Base-by-base conservation (phyloP, 495 filamentous ascomycete genomes). In the Penicillium pulvis region DNA sequence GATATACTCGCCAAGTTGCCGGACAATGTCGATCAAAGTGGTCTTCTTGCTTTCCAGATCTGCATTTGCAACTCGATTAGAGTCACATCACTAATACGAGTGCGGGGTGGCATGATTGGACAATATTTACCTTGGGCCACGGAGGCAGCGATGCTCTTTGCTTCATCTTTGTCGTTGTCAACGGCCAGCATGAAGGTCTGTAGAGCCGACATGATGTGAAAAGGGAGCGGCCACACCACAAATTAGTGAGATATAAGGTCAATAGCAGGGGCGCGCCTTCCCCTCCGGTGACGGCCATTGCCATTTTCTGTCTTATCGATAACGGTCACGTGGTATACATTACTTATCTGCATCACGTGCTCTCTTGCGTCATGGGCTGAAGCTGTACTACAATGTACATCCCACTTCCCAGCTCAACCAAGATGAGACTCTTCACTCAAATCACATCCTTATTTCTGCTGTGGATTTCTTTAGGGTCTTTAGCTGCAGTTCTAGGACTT, bases 1-100 rank as follows among this genome's bases (percentile, higher is more conserved):
- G 57, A 91, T 79, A 53, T 89, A 89, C 71, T 88, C 85, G 11
- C 83, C 85, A 26, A 91, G 73, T 12, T 82, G 83, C 66, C 89
- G 83, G 16, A 91, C 84, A 35, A 89, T 71, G 41, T 86, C 83
- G 48, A 91, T 78, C 19, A 91, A 72, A 53, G 85, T 88, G 24
- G 81, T 76, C 51, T 88, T 77, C 59, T 83, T 85, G 54, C 56
- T 79, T 64, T 88, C 82, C 51, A 91, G 74, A 63, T 81, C 85
- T 90, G 48, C n/a, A 61, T 54, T 20, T 6, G 19, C 17, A 12
- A 7, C 35, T 46, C 36, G 17, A 39, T 70, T 62, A 67, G 60
- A 65, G 35, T 53, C 46, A 49, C 48, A 42, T 33, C 12, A 48
- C 19, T 50, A 31, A 33, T 17, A 26, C 36, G 48, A 64, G 56